Evolutionary conservation across 192 early-diverging fungal species (phyloP).

Genomic region (Mortierella hygrophila): DNA sequence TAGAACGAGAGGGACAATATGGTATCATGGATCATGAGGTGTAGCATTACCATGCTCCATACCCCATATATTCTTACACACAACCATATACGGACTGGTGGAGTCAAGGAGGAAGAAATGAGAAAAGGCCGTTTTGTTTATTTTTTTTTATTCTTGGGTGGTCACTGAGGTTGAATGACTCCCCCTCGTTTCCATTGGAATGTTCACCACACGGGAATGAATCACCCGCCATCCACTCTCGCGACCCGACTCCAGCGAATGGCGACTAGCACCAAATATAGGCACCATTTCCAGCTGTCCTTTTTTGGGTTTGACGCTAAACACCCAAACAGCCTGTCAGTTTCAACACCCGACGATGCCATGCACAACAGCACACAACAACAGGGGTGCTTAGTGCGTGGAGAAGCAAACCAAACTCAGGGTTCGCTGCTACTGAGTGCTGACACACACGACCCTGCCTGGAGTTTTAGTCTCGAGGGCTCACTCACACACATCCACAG

Average conservation of each 20-base stretch:
- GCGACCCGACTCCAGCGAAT: neutral
- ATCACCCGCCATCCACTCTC: neutral
- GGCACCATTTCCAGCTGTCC: neutral
- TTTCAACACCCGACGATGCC: neutral
- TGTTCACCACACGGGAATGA: slow-evolving; percentile 2
- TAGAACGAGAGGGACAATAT: neutral
- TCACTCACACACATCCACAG: neutral
- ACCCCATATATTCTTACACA: neutral
- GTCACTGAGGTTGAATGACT: neutral
- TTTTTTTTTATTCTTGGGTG: neutral
- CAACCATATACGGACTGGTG: neutral
- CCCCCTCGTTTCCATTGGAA: neutral
- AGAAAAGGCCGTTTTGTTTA: slow-evolving; percentile 1
- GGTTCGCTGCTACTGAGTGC: neutral
- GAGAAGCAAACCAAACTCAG: neutral
- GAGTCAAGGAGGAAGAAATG: neutral
- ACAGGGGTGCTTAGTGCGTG: neutral
- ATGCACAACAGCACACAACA: neutral
- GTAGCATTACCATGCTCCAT: neutral
- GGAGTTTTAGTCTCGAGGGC: neutral
- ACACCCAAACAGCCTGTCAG: neutral
- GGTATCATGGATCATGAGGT: neutral
- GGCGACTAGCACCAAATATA: slow-evolving; percentile 3
- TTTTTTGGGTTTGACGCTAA: neutral
- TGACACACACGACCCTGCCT: neutral